These are phyloP conservation scores for Odontarrhena argentea DNA, from an alignment of 345 rosid species.

Conservation along the genomic window DNA sequence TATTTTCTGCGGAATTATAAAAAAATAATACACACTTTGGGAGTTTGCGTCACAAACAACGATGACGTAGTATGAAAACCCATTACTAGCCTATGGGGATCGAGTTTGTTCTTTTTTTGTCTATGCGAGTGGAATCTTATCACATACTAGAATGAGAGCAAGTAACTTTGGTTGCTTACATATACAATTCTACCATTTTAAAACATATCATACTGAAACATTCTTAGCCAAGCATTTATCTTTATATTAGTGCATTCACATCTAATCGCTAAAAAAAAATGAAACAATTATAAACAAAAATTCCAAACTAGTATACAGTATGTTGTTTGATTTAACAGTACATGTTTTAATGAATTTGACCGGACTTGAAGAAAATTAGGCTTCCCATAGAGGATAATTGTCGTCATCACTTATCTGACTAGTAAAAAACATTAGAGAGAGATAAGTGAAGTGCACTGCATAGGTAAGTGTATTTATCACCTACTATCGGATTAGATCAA, in stretches of 20 bases:
- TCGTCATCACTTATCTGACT: not conserved
- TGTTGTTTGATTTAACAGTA: not conserved
- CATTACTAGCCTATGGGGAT: slow-evolving; percentile 29
- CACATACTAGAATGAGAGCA: not conserved
- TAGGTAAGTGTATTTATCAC: not conserved
- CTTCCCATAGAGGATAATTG: not conserved
- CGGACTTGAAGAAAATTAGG: slow-evolving; percentile 4
- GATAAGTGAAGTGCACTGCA: slow-evolving; percentile 16
- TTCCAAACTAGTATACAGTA: not conserved
- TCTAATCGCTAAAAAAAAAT: too few species aligned
- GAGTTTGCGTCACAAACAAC: slow-evolving; percentile 37
- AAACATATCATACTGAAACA: not conserved
- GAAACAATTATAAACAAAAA: too few species aligned
- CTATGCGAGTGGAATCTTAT: slow-evolving; percentile 28
- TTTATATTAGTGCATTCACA: too few species aligned
- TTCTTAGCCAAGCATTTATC: slow-evolving; percentile 8
- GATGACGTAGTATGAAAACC: slow-evolving; percentile 31
- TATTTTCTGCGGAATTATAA: not conserved
- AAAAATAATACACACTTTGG: slow-evolving; percentile 8
- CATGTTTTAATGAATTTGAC: not conserved
- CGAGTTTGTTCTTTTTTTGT: not conserved
- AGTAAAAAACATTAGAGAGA: not conserved
- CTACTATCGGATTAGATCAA: too few species aligned
- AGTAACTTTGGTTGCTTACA: slow-evolving; percentile 16
- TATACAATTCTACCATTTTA: not conserved